These are phyloP conservation scores for Amanita fuliginea DNA, from an alignment of 768 basidiomycete species.

Conservation along the genomic window DNA sequence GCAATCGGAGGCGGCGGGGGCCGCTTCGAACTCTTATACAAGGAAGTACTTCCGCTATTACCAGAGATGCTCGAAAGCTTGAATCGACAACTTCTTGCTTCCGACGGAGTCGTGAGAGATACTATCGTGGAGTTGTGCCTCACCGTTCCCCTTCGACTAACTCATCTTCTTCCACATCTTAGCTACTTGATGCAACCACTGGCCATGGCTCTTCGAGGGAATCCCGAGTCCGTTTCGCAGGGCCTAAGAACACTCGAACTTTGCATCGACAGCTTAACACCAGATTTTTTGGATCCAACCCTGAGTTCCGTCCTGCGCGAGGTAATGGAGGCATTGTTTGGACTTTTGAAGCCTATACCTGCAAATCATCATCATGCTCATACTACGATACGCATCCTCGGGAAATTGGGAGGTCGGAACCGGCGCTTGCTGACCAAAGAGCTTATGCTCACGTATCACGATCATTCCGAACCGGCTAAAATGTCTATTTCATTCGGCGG, in stretches of 20 bases:
- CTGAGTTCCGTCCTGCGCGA: slow-evolving; percentile 87
- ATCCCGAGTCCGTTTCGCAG: slow-evolving; percentile 85
- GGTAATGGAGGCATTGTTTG: slow-evolving; percentile 89
- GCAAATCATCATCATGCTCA: slow-evolving; percentile 84
- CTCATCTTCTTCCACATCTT: slow-evolving; percentile 91
- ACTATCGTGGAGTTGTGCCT: slow-evolving; percentile 96
- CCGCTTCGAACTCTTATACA: slow-evolving; percentile 88
- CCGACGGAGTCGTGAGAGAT: slow-evolving; percentile 75
- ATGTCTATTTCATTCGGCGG: slow-evolving; percentile 69
- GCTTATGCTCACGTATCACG: slow-evolving; percentile 59
- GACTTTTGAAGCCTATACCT: slow-evolving; percentile 82
- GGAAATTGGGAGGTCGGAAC: slow-evolving; percentile 93
- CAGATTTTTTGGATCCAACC: slow-evolving; percentile 95
- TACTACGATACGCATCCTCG: slow-evolving; percentile 90
- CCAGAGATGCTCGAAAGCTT: slow-evolving; percentile 96
- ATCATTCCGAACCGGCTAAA: slow-evolving; percentile 61
- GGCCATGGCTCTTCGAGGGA: slow-evolving; percentile 80
- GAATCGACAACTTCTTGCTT: slow-evolving; percentile 79
- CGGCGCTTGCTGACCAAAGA: slow-evolving; percentile 77
- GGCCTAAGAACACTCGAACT: slow-evolving; percentile 93
- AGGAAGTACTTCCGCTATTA: slow-evolving; percentile 89
- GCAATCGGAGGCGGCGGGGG: slow-evolving; percentile 89
- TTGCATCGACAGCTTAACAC: slow-evolving; percentile 98
- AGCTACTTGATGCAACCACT: slow-evolving; percentile 95
- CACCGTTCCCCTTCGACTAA: slow-evolving; percentile 90